Conservation (phyloP, 2,329 filamentous ascomycete genomes). For the Zymoseptoria brevis region DNA sequence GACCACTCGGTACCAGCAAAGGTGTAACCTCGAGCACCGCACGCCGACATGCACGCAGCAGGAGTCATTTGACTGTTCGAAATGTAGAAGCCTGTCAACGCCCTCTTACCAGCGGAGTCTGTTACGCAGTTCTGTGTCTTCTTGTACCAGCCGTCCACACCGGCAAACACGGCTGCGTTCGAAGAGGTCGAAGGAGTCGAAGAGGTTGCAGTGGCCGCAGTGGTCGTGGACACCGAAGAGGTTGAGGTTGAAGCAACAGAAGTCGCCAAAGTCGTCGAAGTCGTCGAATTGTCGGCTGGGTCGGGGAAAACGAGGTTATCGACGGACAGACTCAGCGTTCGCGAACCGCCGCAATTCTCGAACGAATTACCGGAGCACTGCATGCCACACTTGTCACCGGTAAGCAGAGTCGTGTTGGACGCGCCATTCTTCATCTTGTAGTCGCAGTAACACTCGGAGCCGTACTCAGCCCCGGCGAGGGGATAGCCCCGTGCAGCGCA, state of each 20-base stretch:
- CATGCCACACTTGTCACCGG: conserved; percentile 22
- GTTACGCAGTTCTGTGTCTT: not conserved
- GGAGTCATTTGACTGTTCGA: not conserved
- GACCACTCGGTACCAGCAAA: not conserved
- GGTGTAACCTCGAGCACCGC: not conserved
- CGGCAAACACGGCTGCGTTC: not conserved
- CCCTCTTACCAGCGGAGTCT: not conserved
- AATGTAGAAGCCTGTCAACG: not conserved
- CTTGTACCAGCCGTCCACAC: not conserved
- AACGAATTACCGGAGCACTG: conserved; percentile 20
- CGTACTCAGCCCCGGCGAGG: conserved; percentile 35
- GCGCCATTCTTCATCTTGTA: not conserved
- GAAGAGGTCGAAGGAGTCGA: not conserved
- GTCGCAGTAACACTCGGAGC: conserved; percentile 30
- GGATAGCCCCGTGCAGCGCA: conserved; percentile 26
- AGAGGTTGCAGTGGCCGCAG: not conserved
- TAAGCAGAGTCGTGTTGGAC: conserved; percentile 6
- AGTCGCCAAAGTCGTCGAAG: not conserved
- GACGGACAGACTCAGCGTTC: conserved; percentile 3
- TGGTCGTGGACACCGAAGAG: not conserved
- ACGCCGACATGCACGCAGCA: not conserved
- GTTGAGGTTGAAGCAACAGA: not conserved
- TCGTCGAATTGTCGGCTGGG: conserved; percentile 10
- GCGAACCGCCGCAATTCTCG: conserved; percentile 23
- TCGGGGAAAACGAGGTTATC: conserved; percentile 16